Evolutionary conservation across 2,329 filamentous ascomycete species (phyloP), one percentile per base, ranked within the genome.

Genomic region (Zymoseptoria ardabiliae): DNA sequence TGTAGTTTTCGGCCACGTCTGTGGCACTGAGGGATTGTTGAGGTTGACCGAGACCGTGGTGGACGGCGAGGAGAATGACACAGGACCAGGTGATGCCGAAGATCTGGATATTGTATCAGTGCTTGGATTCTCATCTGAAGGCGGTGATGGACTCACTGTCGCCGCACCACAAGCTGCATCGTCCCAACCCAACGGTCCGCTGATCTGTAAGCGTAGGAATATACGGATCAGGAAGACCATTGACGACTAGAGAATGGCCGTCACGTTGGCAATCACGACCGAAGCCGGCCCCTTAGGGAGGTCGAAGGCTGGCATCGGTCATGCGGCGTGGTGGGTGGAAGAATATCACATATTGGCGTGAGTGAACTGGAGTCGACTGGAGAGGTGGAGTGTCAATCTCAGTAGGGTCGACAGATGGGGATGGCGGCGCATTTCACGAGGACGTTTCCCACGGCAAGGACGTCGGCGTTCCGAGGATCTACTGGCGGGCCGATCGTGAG

Each of bases 151-250:
- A 55, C 61, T 20, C 8, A 68, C 50, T 1, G 69, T 71, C 13
- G 68, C 68, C 0, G 60, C 54, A 9, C 57, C 54, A 58, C 70
- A 71, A 4, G 65, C 59, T 28, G 54, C 58, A 56, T 71, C 69
- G 35, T 71, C 70, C 50, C 58, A 65, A 10, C 69, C 66, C 13
- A 70, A 63, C 0, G 70, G 70, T 0, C 68, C 69, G 30, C 69
- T 70, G 63, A 71, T 63, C 55, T 62, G 66, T 3, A 63, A 23
- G 11, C 70, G 65, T 10, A 71, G 63, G 62, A 68, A 70, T 1
- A 67, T 20, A 5, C 70, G 68, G 49, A 71, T 65, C 8, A 58
- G n/a, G 51, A 67, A 67, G 23, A 65, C 62, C 21, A 69, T 56
- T 17, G 64, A 50, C 1, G 67, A 63, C 65, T 63, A 70, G 50